Evolutionary conservation across 352 stramenopile species (phyloP), one percentile per base, ranked within the genome.

Genomic region (Pythium vanterpoolii): DNA sequence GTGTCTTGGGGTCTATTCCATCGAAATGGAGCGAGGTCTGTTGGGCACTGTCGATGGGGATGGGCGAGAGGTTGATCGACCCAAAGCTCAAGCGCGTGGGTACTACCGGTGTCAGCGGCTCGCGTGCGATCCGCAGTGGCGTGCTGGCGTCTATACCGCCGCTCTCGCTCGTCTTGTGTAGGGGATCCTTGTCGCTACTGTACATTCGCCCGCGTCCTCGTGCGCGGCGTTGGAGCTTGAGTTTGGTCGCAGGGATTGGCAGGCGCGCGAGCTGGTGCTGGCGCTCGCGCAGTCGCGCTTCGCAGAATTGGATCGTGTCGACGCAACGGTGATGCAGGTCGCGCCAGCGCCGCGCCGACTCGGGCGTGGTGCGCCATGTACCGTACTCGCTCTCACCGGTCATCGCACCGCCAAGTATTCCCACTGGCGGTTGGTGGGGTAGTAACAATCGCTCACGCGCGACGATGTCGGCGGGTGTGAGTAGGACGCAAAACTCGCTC

Each of bases 11-110:
- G 11, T 52, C 23, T 16, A 10, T 27, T 19, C 21, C 52, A 4
- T 43, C 27, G 18, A 54, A 7, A 19, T 42, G 6, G 8, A 56
- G 34, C 5, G 19, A 45, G 6, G 47, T 9, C 18, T 40, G 63
- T 23, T 71, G 36, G 34, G 55, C 47, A 4, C 34, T 56, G 24
- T 61, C 49, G 6, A 52, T 8, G 2, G 68, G 53, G 60, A 89
- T 83, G 52, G 79, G 79, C 48, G 79, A 87, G 9, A 78, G 50
- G 5, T 76, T 75, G 34, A 77, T 83, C 13, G 54, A 55, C 11
- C 55, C 62, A 24, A 60, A 60, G 26, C 62, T 64, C n/a, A 63
- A 42, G 10, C 53, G 33, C 5, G 46, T 68, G 2, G 53, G 36
- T 16, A 60, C 53, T n/a, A 62, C 51, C 1, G 60, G 61, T 42